phyloP scores from a whole-genome alignment of 1,284 basidiomycete genomes.

The Pseudozyma thailandica region DNA sequence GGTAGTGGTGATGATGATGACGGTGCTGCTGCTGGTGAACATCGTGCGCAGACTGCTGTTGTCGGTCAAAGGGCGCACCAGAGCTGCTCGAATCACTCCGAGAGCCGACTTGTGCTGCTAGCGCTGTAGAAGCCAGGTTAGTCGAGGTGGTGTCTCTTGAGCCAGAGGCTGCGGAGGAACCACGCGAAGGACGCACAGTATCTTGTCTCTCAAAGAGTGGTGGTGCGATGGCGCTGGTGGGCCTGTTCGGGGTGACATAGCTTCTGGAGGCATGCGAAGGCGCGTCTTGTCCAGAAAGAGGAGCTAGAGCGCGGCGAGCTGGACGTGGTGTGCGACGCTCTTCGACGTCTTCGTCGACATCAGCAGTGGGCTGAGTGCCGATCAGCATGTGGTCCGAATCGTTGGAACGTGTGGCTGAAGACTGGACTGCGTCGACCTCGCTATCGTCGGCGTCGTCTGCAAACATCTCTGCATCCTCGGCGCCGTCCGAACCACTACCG shows the following conservation, averaged over 20 bases:
- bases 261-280: conserved; percentile 9
- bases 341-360: conserved; percentile 38
- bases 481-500: conserved; percentile 62
- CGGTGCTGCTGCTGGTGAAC: conserved; percentile 1
- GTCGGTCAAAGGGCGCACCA: conserved; percentile 21
- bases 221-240: conserved; percentile 35
- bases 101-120: conserved; percentile 41
- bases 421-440: conserved; percentile 33
- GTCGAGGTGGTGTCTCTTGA: conserved; percentile 30
- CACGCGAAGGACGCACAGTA: conserved; percentile 42
- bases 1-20: conserved; percentile 2
- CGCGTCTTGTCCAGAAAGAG: conserved; percentile 33
- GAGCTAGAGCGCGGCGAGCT: conserved; percentile 46
- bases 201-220: conserved; percentile 46
- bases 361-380: conserved; percentile 1
- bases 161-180: conserved; percentile 24
- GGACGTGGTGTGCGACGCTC: conserved; percentile 56
- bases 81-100: conserved; percentile 3
- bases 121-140: conserved; percentile 33
- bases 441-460: conserved; percentile 56
- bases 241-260: conserved; percentile 38
- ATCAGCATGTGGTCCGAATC: conserved; percentile 25
- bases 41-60: conserved; percentile 2
- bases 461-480: conserved; percentile 63
- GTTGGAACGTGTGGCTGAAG: conserved; percentile 15